A percentile compares a stretch with the other conserved stretches of the same genome.
Conservation (phyloP, 2,329 filamentous ascomycete species). For the Grosmannia serpens region DNA sequence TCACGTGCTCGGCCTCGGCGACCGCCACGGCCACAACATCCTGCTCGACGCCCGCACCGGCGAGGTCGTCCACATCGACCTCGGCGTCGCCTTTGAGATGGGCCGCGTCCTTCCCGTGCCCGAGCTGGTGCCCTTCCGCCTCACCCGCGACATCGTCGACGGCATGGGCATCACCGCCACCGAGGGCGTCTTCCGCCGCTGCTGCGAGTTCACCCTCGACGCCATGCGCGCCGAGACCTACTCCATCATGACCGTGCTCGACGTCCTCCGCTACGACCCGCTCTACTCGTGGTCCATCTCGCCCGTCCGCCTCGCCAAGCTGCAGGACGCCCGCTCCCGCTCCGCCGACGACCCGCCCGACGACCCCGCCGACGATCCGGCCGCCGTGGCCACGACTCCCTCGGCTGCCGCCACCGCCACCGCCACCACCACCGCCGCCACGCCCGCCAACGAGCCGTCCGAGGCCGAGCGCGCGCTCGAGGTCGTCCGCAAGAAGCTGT, state of each 20-base stretch:
- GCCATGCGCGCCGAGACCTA: slow-evolving; percentile 91
- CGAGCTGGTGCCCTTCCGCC: slow-evolving; percentile 87
- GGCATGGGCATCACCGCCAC: slow-evolving; percentile 94
- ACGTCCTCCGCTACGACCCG: slow-evolving; percentile 95
- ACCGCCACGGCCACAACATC: slow-evolving; percentile 95
- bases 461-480: slow-evolving; percentile 88
- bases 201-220: slow-evolving; percentile 94
- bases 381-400: slow-evolving; percentile 12
- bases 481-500: slow-evolving; percentile 91
- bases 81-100: slow-evolving; percentile 94
- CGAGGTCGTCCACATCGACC: slow-evolving; percentile 92
- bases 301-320: slow-evolving; percentile 50
- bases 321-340: slow-evolving; percentile 44
- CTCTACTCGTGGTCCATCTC: slow-evolving; percentile 93
- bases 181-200: slow-evolving; percentile 93
- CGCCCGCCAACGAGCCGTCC: slow-evolving; percentile 39
- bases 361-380: slow-evolving; percentile 12
- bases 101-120: slow-evolving; percentile 91
- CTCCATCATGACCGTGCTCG: slow-evolving; percentile 96
- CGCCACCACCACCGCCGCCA: background rate
- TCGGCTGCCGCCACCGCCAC: too few relatives aligned
- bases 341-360: slow-evolving; percentile 26
- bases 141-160: slow-evolving; percentile 90
- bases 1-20: slow-evolving; percentile 82
- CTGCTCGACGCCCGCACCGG: slow-evolving; percentile 80